phyloP scores from a whole-genome alignment of 768 basidiomycete species.

The Glaciozyma antarctica region DNA sequence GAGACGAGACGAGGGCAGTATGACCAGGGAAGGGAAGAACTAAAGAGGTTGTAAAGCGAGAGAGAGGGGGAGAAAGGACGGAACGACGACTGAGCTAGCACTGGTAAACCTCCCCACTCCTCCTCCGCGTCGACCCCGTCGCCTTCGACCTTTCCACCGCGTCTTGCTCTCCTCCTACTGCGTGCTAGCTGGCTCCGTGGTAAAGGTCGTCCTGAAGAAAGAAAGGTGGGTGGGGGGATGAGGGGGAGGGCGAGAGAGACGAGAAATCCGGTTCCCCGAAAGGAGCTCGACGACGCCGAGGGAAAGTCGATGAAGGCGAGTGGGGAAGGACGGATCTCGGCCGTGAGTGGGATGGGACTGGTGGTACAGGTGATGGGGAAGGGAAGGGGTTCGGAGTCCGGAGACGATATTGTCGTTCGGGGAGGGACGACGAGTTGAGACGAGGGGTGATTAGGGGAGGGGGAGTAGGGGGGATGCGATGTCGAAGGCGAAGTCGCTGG shows the following conservation, averaged over 20 bases:
- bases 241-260: background rate
- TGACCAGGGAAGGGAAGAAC: too few species aligned
- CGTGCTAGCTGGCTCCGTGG: too few species aligned
- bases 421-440: background rate
- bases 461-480: background rate
- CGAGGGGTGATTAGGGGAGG: background rate
- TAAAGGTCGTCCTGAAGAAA: background rate
- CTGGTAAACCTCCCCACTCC: too few species aligned
- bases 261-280: background rate
- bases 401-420: background rate
- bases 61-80: too few species aligned
- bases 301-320: background rate
- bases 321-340: background rate
- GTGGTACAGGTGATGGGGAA: background rate
- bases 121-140: too few species aligned
- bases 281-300: background rate
- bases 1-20: too few species aligned
- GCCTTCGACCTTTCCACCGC: too few species aligned
- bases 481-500: too few species aligned
- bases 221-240: background rate
- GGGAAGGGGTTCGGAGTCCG: background rate
- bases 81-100: too few species aligned
- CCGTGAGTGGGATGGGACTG: background rate
- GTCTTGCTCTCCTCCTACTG: too few species aligned
- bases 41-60: too few species aligned